Conservation (phyloP, 2,329 filamentous ascomycete genomes). For the Simplicillium aogashimaense region DNA sequence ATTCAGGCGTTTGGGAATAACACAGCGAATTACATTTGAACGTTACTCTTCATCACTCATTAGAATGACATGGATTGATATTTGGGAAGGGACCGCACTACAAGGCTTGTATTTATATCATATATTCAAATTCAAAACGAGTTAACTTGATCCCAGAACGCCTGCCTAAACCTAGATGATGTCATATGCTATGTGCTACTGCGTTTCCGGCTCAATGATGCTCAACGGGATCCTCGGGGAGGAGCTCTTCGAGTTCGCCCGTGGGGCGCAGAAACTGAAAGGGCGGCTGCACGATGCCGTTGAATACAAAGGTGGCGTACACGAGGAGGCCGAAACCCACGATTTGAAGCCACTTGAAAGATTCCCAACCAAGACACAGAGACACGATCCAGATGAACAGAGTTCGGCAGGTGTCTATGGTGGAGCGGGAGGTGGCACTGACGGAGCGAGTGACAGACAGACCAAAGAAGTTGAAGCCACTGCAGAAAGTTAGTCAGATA, state of each 20-base stretch:
- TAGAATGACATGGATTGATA: no score
- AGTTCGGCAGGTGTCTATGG: slow-evolving; percentile 94
- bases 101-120: no score
- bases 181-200: no score
- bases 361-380: slow-evolving; percentile 88
- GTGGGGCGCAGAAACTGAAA: slow-evolving; percentile 54
- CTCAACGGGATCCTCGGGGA: slow-evolving; percentile 79
- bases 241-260: slow-evolving; percentile 49
- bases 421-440: slow-evolving; percentile 86
- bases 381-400: slow-evolving; percentile 98
- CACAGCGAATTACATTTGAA: no score
- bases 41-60: no score
- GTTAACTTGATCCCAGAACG: no score
- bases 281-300: slow-evolving; percentile 81
- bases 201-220: slow-evolving; percentile 29
- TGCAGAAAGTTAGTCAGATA: slow-evolving; percentile 24
- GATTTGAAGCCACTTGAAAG: slow-evolving; percentile 95
- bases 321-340: slow-evolving; percentile 80
- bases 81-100: no score
- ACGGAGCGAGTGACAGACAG: slow-evolving; percentile 84
- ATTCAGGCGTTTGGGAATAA: no score
- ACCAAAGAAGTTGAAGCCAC: slow-evolving; percentile 98
- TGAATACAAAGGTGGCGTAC: slow-evolving; percentile 95
- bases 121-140: no score
- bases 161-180: no score